Percentiles rank a stretch among this genome's conserved stretches.
Evolutionary conservation across 2,329 filamentous ascomycete genomes (phyloP).

Genomic region (Microascus cirrosus): DNA sequence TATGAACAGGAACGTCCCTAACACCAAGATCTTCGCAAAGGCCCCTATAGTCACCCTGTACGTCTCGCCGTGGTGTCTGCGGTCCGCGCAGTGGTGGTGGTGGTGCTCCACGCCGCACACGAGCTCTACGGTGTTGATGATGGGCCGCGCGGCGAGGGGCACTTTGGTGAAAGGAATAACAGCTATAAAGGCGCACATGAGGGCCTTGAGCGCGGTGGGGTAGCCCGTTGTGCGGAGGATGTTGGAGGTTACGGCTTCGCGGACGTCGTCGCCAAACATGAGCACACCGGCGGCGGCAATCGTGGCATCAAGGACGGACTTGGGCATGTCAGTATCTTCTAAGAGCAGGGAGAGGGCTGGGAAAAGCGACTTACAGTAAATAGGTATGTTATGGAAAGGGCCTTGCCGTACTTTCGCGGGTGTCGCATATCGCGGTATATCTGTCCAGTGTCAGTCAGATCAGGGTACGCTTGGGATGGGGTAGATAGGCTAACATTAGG

Average conservation of each 20-base stretch:
- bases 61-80: slow-evolving; percentile 27
- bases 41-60: slow-evolving; percentile 20
- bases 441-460: slow-evolving; percentile 16
- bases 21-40: slow-evolving; percentile 54
- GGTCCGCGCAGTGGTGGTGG: slow-evolving; percentile 21
- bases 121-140: slow-evolving; percentile 76
- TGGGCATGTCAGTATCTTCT: neutral
- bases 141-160: slow-evolving; percentile 80
- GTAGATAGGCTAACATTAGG: slow-evolving; percentile 54
- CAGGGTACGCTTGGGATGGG: neutral
- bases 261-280: slow-evolving; percentile 89
- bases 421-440: slow-evolving; percentile 57
- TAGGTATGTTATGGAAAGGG: slow-evolving; percentile 68
- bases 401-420: slow-evolving; percentile 67
- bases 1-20: slow-evolving; percentile 64
- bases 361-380: slow-evolving; percentile 54
- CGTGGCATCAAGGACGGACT: slow-evolving; percentile 69
- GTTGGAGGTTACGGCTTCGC: slow-evolving; percentile 84
- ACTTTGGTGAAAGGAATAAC: slow-evolving; percentile 94
- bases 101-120: slow-evolving; percentile 58
- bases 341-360: neutral
- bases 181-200: slow-evolving; percentile 77
- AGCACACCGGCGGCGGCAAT: slow-evolving; percentile 78
- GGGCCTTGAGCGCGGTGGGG: slow-evolving; percentile 58
- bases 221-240: slow-evolving; percentile 68